Base-by-base conservation (phyloP, 1,139 yeast genomes). In the Scheffersomyces titani region DNA sequence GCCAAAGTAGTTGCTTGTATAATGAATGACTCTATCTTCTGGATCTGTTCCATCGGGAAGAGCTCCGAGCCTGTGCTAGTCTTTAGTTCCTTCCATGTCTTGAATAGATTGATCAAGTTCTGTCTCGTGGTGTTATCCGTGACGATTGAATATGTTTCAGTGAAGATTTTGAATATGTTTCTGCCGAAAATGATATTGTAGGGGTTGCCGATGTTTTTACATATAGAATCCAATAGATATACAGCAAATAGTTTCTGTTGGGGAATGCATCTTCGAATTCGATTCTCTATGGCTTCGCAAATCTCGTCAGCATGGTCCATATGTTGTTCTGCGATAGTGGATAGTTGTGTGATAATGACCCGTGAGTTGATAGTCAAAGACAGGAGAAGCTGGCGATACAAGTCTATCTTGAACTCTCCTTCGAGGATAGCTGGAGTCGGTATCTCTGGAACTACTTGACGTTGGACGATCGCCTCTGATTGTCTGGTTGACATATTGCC, bases 181-280 rank as follows among this genome's bases (percentile, higher is more conserved):
- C 66, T 60, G 45, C 76, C 74, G 62, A 79, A 77, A 51, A 78
- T 62, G 49, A 76, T 61, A 60, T 76, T 77, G 64, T 78, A 80
- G 5, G 84, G 83, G 57, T 74, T 77, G 16, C 83, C 82, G 50
- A 78, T 70, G 63, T 73, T 77, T 62, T 79, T 79, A 62, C 77
- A 70, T 21, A 80, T 76, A 48, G 79, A 74, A 64, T 80, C 83
- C 64, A 80, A 62, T 51, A 79, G 65, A 61, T 80, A 80, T 53
- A 80, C 69, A 19, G 76, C 67, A 59, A 62, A 73, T 45, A 80
- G 67, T 63, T 78, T 79, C 61, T 76, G 71, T 55, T 75, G 75
- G 19, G 83, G 83, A 19, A 76, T 66, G 54, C 78, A 73, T 56
- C 69, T 74, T 54, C 64, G 65, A 54, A 80, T 74, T 50, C 82